Percentiles rank a stretch among this genome's conserved stretches.
These are phyloP conservation scores for Volvox africanus DNA, from an alignment of 139 green algal species.

Conservation along the genomic window DNA sequence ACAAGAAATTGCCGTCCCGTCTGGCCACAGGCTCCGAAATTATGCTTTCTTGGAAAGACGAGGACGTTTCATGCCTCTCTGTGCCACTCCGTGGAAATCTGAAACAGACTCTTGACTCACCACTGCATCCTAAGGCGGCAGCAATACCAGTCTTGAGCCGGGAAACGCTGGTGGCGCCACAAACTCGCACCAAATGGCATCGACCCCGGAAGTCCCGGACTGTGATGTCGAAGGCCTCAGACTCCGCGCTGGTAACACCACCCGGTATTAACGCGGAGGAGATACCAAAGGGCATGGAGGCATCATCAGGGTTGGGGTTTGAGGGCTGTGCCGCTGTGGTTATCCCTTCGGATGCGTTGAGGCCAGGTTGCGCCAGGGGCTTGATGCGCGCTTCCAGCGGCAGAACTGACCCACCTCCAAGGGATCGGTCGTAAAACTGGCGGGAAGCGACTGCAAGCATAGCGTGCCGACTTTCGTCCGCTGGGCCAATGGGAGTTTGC, in stretches of 20 bases:
- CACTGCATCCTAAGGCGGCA: background rate
- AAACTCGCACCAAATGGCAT: background rate
- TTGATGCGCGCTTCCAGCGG: slow-evolving; percentile 14
- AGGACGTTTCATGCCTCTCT: too few species aligned
- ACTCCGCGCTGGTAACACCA: background rate
- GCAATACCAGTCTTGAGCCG: background rate
- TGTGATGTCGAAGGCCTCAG: slow-evolving; percentile 15
- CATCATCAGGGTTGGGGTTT: too few species aligned
- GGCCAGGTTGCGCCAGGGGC: background rate
- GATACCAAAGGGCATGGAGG: too few species aligned
- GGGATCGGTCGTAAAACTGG: background rate
- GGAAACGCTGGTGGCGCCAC: background rate
- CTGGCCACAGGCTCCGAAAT: too few species aligned
- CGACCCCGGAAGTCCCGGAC: slow-evolving; percentile 6
- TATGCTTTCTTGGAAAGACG: too few species aligned
- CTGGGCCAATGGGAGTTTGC: background rate
- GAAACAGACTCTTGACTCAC: background rate
- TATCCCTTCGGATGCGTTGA: too few species aligned
- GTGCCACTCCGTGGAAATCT: too few species aligned
- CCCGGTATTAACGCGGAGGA: too few species aligned
- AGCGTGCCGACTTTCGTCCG: background rate
- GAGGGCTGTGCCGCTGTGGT: too few species aligned
- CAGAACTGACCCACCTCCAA: background rate
- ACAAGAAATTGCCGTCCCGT: too few species aligned
- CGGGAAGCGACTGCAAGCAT: slow-evolving; percentile 6